Percentiles rank a stretch among this genome's conserved stretches.
Evolutionary conservation across 495 filamentous ascomycete genomes (phyloP).

Genomic region (Daldinia caldariorum): DNA sequence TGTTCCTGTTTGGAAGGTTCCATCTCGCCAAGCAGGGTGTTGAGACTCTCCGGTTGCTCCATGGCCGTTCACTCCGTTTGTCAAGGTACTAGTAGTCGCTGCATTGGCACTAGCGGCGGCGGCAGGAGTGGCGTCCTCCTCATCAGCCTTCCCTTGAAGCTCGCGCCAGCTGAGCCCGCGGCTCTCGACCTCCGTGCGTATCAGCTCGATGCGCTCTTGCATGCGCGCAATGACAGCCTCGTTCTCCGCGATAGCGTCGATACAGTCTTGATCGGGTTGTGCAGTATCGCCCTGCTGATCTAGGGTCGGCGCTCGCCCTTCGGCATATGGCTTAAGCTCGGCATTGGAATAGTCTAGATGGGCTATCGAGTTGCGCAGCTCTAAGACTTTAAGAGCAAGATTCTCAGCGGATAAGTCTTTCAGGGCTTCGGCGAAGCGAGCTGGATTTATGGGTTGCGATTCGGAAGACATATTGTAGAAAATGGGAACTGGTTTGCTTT

Average conservation of each 20-base stretch:
- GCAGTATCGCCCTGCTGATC: slow-evolving; percentile 24
- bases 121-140: slow-evolving; percentile 32
- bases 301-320: slow-evolving; percentile 44
- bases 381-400: slow-evolving; percentile 81
- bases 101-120: slow-evolving; percentile 48
- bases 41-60: slow-evolving; percentile 19
- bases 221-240: slow-evolving; percentile 76
- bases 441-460: slow-evolving; percentile 66
- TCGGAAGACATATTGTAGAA: slow-evolving; percentile 55
- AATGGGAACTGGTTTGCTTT: not conserved
- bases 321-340: slow-evolving; percentile 71
- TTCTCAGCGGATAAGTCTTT: slow-evolving; percentile 73
- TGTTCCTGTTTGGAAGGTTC: slow-evolving; percentile 64
- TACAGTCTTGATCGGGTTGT: slow-evolving; percentile 70
- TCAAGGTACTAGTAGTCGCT: slow-evolving; percentile 35
- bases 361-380: slow-evolving; percentile 82
- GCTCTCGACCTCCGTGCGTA: slow-evolving; percentile 78
- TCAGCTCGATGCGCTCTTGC: slow-evolving; percentile 72
- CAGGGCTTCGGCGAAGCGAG: slow-evolving; percentile 76
- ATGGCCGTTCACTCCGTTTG: slow-evolving; percentile 49
- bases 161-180: slow-evolving; percentile 78
- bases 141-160: slow-evolving; percentile 55
- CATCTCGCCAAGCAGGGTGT: slow-evolving; percentile 61
- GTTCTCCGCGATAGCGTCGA: slow-evolving; percentile 79
- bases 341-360: slow-evolving; percentile 84